phyloP scores from a whole-genome alignment of 1,139 yeast species.

The Torulaspora pretoriensis region DNA sequence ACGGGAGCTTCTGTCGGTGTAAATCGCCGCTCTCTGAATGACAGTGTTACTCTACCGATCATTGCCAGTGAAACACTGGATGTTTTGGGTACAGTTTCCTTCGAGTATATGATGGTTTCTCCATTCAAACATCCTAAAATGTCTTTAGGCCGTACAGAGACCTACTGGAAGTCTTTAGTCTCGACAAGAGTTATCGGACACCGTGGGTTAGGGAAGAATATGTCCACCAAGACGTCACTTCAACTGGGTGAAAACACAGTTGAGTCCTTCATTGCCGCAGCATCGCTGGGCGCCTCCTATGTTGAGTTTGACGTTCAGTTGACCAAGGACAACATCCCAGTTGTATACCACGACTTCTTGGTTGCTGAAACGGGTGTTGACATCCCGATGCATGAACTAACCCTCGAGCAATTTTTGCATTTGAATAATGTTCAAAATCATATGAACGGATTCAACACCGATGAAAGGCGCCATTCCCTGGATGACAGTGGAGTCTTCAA shows the following conservation, averaged over 20 bases:
- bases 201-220: slow-evolving; percentile 90
- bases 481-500: slow-evolving; percentile 19
- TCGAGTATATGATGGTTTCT: slow-evolving; percentile 67
- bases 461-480: slow-evolving; percentile 21
- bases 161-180: slow-evolving; percentile 89
- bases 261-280: slow-evolving; percentile 94
- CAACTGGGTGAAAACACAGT: slow-evolving; percentile 96
- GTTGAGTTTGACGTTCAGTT: slow-evolving; percentile 97
- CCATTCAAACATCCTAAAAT: slow-evolving; percentile 73
- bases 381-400: slow-evolving; percentile 90
- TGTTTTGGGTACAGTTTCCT: slow-evolving; percentile 69
- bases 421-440: slow-evolving; percentile 42
- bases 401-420: slow-evolving; percentile 82
- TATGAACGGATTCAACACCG: slow-evolving; percentile 9
- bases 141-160: slow-evolving; percentile 57
- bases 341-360: slow-evolving; percentile 88
- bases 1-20: slow-evolving; percentile 68
- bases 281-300: slow-evolving; percentile 85
- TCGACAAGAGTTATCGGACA: slow-evolving; percentile 94
- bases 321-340: slow-evolving; percentile 91
- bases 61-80: slow-evolving; percentile 68
- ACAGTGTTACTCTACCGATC: slow-evolving; percentile 70
- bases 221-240: slow-evolving; percentile 62
- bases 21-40: slow-evolving; percentile 63
- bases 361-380: slow-evolving; percentile 97